A percentile compares a stretch with the other conserved stretches of the same genome.
These are phyloP conservation scores for Starmerella tilneyi DNA, from an alignment of 805 yeast genomes.

Conservation along the genomic window DNA sequence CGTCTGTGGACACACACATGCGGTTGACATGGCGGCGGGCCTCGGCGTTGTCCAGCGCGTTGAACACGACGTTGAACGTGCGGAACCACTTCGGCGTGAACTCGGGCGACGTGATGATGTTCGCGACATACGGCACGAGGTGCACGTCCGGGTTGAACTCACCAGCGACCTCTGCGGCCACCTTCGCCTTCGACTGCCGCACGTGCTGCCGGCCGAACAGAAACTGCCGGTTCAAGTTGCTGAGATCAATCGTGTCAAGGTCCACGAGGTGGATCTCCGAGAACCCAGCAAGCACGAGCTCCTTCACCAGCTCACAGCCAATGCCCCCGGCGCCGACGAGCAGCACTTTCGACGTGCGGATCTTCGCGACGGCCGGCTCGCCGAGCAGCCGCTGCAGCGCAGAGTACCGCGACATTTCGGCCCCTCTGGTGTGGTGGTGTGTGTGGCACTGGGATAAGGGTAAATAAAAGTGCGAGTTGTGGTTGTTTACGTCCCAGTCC, in stretches of 20 bases:
- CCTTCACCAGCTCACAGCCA: conserved; percentile 97
- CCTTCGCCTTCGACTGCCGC: conserved; percentile 73
- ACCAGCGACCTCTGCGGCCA: conserved; percentile 75
- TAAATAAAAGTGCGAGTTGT: neutral
- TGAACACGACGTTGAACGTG: conserved; percentile 69
- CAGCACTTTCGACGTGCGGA: conserved; percentile 41
- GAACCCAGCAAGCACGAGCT: conserved; percentile 88
- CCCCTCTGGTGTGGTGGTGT: neutral
- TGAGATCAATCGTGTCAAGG: conserved; percentile 85
- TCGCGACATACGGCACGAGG: conserved; percentile 71
- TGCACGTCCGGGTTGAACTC: conserved; percentile 58
- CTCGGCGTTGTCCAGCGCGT: conserved; percentile 87
- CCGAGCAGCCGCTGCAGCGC: conserved; percentile 18
- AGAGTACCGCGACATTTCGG: conserved; percentile 16
- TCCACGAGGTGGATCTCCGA: conserved; percentile 43
- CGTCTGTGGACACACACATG: conserved; percentile 61
- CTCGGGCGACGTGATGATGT: conserved; percentile 61
- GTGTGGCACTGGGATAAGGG: neutral
- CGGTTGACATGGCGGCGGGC: conserved; percentile 86
- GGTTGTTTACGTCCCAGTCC: too few species aligned
- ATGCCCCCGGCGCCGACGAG: conserved; percentile 99
- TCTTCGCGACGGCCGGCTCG: conserved; percentile 14
- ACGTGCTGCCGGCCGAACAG: conserved; percentile 82
- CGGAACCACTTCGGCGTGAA: conserved; percentile 71
- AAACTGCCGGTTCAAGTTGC: conserved; percentile 88